Percentiles rank a stretch among this genome's conserved stretches.
Evolutionary conservation across 2,329 filamentous ascomycete species (phyloP).

Genomic region (Domatiomyces globalis): DNA sequence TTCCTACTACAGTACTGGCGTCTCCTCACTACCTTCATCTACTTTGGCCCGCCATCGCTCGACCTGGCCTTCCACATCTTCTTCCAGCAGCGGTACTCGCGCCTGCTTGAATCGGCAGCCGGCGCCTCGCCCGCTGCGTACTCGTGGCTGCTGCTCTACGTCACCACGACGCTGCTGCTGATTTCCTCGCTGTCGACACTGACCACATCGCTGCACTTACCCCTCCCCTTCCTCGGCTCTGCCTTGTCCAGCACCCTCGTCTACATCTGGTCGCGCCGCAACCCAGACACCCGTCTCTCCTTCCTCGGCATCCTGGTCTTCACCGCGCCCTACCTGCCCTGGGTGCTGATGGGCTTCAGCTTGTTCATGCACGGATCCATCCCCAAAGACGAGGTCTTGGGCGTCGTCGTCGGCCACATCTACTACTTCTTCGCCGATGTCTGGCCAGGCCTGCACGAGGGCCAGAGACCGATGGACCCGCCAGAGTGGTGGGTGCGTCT

Average conservation of each 20-base stretch:
- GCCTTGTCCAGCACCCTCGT: slow-evolving; percentile 84
- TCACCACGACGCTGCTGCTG: slow-evolving; percentile 61
- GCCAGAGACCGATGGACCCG: slow-evolving; percentile 73
- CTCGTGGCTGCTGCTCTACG: slow-evolving; percentile 83
- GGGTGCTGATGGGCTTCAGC: slow-evolving; percentile 89
- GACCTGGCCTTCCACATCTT: slow-evolving; percentile 96
- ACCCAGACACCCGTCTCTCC: slow-evolving; percentile 79
- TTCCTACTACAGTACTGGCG: slow-evolving; percentile 71
- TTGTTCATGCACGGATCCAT: slow-evolving; percentile 78
- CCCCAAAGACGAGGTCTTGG: slow-evolving; percentile 92
- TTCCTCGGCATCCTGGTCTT: slow-evolving; percentile 83
- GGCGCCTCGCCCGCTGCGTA: slow-evolving; percentile 84
- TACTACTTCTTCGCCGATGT: slow-evolving; percentile 99
- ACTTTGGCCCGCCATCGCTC: slow-evolving; percentile 86
- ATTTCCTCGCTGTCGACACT: slow-evolving; percentile 68
- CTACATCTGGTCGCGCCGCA: slow-evolving; percentile 94
- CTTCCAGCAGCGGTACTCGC: slow-evolving; percentile 92
- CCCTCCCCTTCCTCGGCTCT: slow-evolving; percentile 87
- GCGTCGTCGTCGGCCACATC: slow-evolving; percentile 83
- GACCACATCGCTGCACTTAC: slow-evolving; percentile 43
- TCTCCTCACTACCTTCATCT: slow-evolving; percentile 88
- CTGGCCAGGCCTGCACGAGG: slow-evolving; percentile 78
- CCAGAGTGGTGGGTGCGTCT: slow-evolving; percentile 79
- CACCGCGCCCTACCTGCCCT: slow-evolving; percentile 84
- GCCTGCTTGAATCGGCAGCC: slow-evolving; percentile 88